These are phyloP conservation scores for Lactarius evosmus DNA, from an alignment of 768 basidiomycete species.

Conservation along the genomic window DNA sequence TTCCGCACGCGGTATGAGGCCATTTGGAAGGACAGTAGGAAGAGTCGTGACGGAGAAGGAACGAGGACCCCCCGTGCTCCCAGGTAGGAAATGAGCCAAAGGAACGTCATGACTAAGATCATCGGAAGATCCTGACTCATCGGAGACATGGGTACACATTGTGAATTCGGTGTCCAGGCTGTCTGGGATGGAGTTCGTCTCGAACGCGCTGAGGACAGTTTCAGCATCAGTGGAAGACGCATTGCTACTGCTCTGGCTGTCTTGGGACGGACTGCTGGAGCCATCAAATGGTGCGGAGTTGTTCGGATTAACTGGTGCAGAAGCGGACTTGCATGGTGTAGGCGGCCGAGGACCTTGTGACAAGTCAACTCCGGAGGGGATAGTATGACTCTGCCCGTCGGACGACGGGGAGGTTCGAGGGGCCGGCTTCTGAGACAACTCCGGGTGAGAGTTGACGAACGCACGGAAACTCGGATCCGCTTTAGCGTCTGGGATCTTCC, in stretches of 20 bases:
- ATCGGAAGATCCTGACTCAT: slow-evolving; percentile 16
- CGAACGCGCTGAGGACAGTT: slow-evolving; percentile 19
- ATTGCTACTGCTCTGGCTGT: slow-evolving; percentile 19
- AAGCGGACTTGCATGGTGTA: slow-evolving; percentile 6
- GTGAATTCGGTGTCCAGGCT: slow-evolving; percentile 19
- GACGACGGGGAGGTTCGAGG: slow-evolving; percentile 16
- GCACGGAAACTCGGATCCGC: slow-evolving; percentile 87
- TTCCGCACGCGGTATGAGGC: slow-evolving; percentile 29
- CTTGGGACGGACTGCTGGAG: slow-evolving; percentile 9
- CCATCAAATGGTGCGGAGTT: slow-evolving; percentile 25
- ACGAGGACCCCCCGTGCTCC: slow-evolving; percentile 19
- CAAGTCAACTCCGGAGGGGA: background rate
- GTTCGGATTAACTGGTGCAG: slow-evolving; percentile 6
- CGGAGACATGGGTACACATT: slow-evolving; percentile 18
- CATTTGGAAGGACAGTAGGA: slow-evolving; percentile 34
- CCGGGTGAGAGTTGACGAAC: slow-evolving; percentile 91
- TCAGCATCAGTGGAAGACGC: slow-evolving; percentile 10
- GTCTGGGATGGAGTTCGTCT: slow-evolving; percentile 14
- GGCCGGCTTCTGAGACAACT: slow-evolving; percentile 49
- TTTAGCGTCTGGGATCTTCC: slow-evolving; percentile 97
- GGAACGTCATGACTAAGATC: slow-evolving; percentile 1
- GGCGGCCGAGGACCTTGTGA: slow-evolving; percentile 1
- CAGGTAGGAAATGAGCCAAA: slow-evolving; percentile 1
- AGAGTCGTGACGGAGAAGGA: slow-evolving; percentile 37
- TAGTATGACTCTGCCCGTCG: background rate